A percentile compares a stretch with the other conserved stretches of the same genome.
Conservation (phyloP, 805 yeast genomes). For the Pichia kluyveri region DNA sequence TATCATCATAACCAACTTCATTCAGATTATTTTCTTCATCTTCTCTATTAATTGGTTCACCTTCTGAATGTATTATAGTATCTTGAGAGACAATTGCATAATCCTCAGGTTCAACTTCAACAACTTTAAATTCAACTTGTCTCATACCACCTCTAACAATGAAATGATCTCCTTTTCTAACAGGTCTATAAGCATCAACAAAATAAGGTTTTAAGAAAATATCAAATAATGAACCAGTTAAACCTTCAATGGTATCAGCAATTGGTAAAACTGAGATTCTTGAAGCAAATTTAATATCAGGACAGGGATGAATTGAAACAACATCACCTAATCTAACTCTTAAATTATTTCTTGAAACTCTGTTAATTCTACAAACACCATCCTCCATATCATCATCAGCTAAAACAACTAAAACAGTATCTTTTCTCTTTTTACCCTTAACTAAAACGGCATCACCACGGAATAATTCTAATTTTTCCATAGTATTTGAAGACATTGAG, state of each 20-base stretch:
- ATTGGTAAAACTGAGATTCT: constrained; percentile 93
- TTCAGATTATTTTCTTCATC: constrained; percentile 95
- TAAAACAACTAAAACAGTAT: constrained; percentile 90
- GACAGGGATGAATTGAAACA: constrained; percentile 87
- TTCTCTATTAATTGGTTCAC: constrained; percentile 97
- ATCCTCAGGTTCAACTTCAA: constrained; percentile 96
- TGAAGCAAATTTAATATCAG: constrained; percentile 94
- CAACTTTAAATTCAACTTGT: constrained; percentile 97
- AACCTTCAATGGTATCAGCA: constrained; percentile 96
- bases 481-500: constrained; percentile 88
- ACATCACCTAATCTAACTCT: constrained; percentile 92
- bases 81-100: constrained; percentile 98
- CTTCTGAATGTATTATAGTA: constrained; percentile 96
- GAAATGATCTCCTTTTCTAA: constrained; percentile 93
- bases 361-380: constrained; percentile 87
- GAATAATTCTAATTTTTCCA: constrained; percentile 90
- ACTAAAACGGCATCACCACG: constrained; percentile 97
- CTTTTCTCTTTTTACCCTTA: constrained; percentile 96
- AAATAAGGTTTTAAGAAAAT: constrained; percentile 95
- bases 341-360: constrained; percentile 92
- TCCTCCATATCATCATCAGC: constrained; percentile 96
- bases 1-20: constrained; percentile 97
- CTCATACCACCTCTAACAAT: constrained; percentile 99
- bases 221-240: constrained; percentile 93
- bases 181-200: constrained; percentile 98